Conservation (phyloP, 106 monocot genomes). For the Ottelia alismoides region DNA sequence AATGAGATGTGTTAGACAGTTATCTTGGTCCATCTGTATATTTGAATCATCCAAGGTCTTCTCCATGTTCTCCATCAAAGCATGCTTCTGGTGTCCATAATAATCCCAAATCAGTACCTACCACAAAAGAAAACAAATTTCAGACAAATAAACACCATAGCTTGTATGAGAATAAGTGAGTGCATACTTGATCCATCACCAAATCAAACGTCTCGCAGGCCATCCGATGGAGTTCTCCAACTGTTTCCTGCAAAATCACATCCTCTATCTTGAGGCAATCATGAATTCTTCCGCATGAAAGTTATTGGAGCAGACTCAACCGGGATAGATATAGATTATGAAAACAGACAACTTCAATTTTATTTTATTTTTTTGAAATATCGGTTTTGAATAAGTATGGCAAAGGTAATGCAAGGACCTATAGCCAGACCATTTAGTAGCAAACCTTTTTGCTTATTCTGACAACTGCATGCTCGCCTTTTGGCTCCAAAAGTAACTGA, state of each 20-base stretch:
- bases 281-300: too few relatives aligned
- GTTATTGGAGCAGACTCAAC: too few relatives aligned
- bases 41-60: conserved; percentile 94
- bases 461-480: conserved; percentile 70
- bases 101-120: conserved; percentile 97
- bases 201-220: conserved; percentile 93
- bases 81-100: conserved; percentile 81
- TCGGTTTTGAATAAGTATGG: too few relatives aligned
- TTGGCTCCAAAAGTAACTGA: conserved; percentile 69
- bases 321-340: too few relatives aligned
- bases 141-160: background rate
- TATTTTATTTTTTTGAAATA: too few relatives aligned
- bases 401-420: too few relatives aligned
- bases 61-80: conserved; percentile 93
- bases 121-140: background rate
- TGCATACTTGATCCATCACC: conserved; percentile 60
- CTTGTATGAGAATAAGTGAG: conserved; percentile 3
- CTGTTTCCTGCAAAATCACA: conserved; percentile 80
- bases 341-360: too few relatives aligned
- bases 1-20: conserved; percentile 9
- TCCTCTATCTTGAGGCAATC: too few relatives aligned
- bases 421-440: too few relatives aligned
- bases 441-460: conserved; percentile 99
- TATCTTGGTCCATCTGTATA: conserved; percentile 99
- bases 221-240: conserved; percentile 80